Percentiles rank a stretch among this genome's conserved stretches.
Evolutionary conservation across 2,329 filamentous ascomycete genomes (phyloP).

Genomic region (Scedosporium aurantiacum): DNA sequence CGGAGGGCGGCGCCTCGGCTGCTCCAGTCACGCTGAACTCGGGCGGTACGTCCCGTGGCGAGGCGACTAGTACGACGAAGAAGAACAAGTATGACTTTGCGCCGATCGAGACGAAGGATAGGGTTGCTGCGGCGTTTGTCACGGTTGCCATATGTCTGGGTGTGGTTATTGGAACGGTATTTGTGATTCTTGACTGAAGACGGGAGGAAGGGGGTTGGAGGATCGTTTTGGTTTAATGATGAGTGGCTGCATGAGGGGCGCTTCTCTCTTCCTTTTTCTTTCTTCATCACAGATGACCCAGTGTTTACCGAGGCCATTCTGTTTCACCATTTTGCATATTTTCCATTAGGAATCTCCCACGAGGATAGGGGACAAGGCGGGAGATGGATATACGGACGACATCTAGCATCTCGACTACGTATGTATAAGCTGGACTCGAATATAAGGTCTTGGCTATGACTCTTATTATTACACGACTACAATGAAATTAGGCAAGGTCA

Average conservation of each 20-base stretch:
- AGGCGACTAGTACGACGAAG: constrained; percentile 28
- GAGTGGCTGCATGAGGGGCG: background rate
- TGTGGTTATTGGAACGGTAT: constrained; percentile 37
- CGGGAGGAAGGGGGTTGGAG: background rate
- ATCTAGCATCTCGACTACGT: background rate
- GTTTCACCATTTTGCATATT: background rate
- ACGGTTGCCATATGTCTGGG: constrained; percentile 39
- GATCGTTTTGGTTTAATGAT: constrained; percentile 7
- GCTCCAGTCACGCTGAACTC: constrained; percentile 39
- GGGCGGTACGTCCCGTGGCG: constrained; percentile 48
- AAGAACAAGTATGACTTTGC: constrained; percentile 12
- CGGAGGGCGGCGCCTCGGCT: constrained; percentile 33
- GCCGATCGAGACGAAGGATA: constrained; percentile 38
- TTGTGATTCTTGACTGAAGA: constrained; percentile 4
- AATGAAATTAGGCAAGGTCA: background rate
- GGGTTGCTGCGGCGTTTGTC: constrained; percentile 44
- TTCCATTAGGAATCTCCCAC: background rate
- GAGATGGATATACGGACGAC: background rate
- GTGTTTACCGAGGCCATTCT: background rate
- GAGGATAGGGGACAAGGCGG: background rate
- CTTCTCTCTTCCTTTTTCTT: constrained; percentile 2
- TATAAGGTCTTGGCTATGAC: background rate
- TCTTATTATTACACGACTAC: background rate
- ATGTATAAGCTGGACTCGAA: background rate
- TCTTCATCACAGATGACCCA: background rate